Base-by-base conservation (phyloP, 148 eudicot species). In the Vaccinium corymbosum region DNA sequence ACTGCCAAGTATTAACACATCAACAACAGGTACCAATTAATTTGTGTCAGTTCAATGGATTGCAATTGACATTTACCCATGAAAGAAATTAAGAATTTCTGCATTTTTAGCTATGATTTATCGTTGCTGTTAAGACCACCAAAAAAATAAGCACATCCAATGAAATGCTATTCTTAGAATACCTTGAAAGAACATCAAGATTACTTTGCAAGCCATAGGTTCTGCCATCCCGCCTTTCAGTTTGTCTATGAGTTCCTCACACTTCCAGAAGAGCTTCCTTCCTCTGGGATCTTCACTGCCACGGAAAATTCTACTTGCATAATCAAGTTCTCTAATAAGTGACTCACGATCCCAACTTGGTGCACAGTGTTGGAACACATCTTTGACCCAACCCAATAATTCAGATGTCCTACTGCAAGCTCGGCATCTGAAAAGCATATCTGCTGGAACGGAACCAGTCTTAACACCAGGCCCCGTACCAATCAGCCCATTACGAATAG, bases 321-420 rank as follows among this genome's bases (percentile, higher is more conserved):
- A 91, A 86, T 92, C 93, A 85, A 91, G 91, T 78, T 93, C 95
- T 84, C 92, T 89, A 76, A 88, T 79, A 80, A 93, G 83, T 78
- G 92, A 89, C 64, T 91, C 94, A 53, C 89, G 85, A 83, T 91
- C 93, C 95, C 95, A 93, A 76, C 85, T 88, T 49, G 86, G 90
- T 22, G 92, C 94, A 88, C 95, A 91, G 49, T 90, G 89, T 81
- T 84, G 88, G 85, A 93, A 93, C 12, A 93, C 94, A 86, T 93
- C 95, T 85, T 91, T 91, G 19, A 93, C 95, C 95, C 95, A 93
- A 16, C 95, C 94, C 68, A 93, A 84, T 20, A 93, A 85, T 80
- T 91, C 94, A 66, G 94, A 93, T 27, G 94, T 90, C 84, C 90
- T 87, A 80, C 68, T 89, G 83, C 95, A 93, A 73, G 94, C 95